Evolutionary conservation across 331 rosid species (phyloP).

Genomic region (Quercus lobata): DNA sequence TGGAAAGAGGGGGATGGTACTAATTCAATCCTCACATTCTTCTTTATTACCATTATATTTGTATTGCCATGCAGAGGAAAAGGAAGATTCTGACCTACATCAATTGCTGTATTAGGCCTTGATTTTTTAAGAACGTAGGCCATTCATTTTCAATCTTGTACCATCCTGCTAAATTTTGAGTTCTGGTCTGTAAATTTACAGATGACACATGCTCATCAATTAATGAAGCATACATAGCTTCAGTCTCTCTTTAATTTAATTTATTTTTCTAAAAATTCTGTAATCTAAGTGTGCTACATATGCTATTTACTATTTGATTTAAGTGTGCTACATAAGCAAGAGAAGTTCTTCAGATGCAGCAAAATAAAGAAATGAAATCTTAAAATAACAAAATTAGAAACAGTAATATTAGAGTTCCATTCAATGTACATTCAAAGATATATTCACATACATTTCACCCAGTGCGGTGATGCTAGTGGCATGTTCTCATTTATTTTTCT

Average conservation of each 20-base stretch:
- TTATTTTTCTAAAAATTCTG: neutral
- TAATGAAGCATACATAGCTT: no score
- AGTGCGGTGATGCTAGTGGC: neutral
- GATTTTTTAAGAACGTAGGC: slow-evolving; percentile 18
- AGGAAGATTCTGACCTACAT: slow-evolving; percentile 64
- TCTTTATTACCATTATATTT: slow-evolving; percentile 20
- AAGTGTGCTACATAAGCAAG: neutral
- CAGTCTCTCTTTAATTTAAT: no score
- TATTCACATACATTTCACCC: neutral
- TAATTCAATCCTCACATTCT: neutral
- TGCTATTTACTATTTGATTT: neutral
- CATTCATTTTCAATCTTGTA: slow-evolving; percentile 10
- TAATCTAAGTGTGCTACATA: neutral
- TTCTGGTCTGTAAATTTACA: slow-evolving; percentile 27
- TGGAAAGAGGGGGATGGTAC: slow-evolving; percentile 6
- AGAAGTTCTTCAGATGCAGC: neutral
- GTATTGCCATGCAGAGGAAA: slow-evolving; percentile 55
- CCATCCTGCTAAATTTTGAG: neutral
- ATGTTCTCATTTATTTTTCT: neutral
- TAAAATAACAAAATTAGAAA: neutral
- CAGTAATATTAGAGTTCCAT: neutral
- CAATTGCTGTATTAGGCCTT: slow-evolving; percentile 68
- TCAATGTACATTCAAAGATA: neutral
- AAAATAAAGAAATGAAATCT: neutral
- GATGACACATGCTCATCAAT: slow-evolving; percentile 9